Evolutionary conservation across 2,329 filamentous ascomycete species (phyloP).

Genomic region (Phialemonium atrogriseum): DNA sequence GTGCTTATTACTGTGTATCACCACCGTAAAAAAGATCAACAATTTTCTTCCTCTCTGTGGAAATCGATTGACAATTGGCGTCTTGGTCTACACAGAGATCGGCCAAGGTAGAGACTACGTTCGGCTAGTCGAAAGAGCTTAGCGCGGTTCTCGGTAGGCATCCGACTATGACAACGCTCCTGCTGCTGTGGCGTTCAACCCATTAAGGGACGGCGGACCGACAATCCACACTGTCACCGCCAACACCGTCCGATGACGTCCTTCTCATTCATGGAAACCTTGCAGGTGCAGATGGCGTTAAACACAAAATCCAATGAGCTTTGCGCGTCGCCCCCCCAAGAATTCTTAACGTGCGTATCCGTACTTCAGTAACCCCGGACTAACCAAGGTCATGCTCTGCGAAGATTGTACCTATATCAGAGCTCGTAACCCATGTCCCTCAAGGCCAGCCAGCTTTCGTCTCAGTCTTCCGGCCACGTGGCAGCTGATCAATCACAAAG

Average conservation of each 20-base stretch:
- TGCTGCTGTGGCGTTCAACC: slow-evolving; percentile 1
- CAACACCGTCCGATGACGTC: neutral
- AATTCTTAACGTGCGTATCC: neutral
- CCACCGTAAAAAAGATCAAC: neutral
- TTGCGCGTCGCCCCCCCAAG: neutral
- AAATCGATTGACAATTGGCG: neutral
- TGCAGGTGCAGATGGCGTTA: neutral
- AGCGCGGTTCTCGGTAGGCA: neutral
- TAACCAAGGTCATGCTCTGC: no score
- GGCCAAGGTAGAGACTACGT: neutral
- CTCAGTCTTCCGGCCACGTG: slow-evolving; percentile 12
- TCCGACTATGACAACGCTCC: neutral
- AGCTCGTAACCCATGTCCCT: no score
- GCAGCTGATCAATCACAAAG: no score
- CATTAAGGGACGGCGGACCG: slow-evolving; percentile 2
- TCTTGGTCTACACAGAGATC: neutral
- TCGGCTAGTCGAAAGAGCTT: neutral
- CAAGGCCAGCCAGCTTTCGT: no score
- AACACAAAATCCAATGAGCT: slow-evolving; percentile 1
- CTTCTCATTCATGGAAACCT: no score
- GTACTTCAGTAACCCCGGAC: no score
- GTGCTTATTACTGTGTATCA: neutral
- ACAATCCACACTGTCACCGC: slow-evolving; percentile 1
- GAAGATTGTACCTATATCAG: no score
- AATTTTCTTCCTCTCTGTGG: no score